Conservation (phyloP, 2,329 filamentous ascomycete genomes). For the Aspergillus novofumigatus region DNA sequence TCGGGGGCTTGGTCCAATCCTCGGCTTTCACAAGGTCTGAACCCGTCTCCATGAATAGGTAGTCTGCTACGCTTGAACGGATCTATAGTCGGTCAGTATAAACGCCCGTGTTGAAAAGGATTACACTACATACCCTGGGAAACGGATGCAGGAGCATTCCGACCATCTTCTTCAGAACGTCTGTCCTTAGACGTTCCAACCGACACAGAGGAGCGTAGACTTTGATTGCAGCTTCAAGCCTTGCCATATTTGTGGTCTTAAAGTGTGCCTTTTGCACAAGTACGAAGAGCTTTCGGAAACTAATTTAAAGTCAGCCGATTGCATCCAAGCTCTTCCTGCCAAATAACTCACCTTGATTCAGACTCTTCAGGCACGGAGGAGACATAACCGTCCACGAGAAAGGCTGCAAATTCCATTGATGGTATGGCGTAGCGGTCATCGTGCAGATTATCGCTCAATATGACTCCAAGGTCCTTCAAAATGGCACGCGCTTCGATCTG, state of each 20-base stretch:
- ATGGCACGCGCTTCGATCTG: constrained; percentile 42
- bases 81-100: constrained; percentile 24
- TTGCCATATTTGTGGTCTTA: constrained; percentile 76
- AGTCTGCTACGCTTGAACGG: constrained; percentile 33
- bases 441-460: constrained; percentile 50
- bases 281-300: constrained; percentile 61
- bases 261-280: constrained; percentile 74
- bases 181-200: constrained; percentile 48
- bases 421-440: constrained; percentile 71
- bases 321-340: neutral
- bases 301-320: constrained; percentile 10
- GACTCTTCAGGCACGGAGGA: constrained; percentile 40
- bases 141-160: constrained; percentile 77
- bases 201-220: constrained; percentile 69
- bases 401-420: constrained; percentile 70
- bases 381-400: constrained; percentile 64
- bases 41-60: constrained; percentile 32
- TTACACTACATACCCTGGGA: constrained; percentile 58
- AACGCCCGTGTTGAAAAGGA: neutral
- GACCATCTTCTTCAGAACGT: constrained; percentile 64
- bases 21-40: constrained; percentile 27
- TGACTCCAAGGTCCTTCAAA: constrained; percentile 50
- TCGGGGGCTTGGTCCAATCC: constrained; percentile 34
- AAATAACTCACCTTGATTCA: constrained; percentile 30
- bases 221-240: constrained; percentile 74